phyloP scores from a whole-genome alignment of 129 eudicot genomes.

The Gnaphalium uliginosum region DNA sequence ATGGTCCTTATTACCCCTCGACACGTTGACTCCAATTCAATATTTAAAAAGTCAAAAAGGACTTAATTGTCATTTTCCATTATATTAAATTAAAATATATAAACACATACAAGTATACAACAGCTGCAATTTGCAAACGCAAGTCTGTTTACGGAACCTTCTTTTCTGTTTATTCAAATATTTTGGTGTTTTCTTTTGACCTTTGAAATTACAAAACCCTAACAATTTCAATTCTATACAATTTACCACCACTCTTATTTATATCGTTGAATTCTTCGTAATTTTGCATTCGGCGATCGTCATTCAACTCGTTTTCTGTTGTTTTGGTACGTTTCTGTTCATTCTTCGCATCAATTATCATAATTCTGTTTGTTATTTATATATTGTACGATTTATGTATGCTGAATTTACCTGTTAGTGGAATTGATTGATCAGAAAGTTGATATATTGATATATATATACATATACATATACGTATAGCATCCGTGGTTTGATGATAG shows the following conservation, averaged over 20 bases:
- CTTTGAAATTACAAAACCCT: neutral
- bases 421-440: slow-evolving; percentile 5
- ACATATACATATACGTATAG: neutral
- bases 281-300: slow-evolving; percentile 1
- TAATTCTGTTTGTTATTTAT: neutral
- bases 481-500: too few species aligned
- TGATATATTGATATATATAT: neutral
- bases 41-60: slow-evolving; percentile 20
- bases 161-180: slow-evolving; percentile 20
- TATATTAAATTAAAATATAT: neutral
- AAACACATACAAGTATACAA: slow-evolving; percentile 25
- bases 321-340: slow-evolving; percentile 27
- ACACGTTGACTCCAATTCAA: neutral
- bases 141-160: slow-evolving; percentile 38
- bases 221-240: slow-evolving; percentile 3
- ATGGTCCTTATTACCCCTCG: slow-evolving; percentile 31
- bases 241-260: slow-evolving; percentile 8
- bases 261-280: slow-evolving; percentile 25
- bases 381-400: neutral
- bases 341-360: neutral
- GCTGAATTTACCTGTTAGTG: neutral
- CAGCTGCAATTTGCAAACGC: slow-evolving; percentile 31
- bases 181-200: slow-evolving; percentile 30
- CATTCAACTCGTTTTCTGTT: slow-evolving; percentile 7
- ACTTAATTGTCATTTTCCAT: neutral